phyloP scores from a whole-genome alignment of 495 filamentous ascomycete genomes.

The Friedmanniomyces simplex region DNA sequence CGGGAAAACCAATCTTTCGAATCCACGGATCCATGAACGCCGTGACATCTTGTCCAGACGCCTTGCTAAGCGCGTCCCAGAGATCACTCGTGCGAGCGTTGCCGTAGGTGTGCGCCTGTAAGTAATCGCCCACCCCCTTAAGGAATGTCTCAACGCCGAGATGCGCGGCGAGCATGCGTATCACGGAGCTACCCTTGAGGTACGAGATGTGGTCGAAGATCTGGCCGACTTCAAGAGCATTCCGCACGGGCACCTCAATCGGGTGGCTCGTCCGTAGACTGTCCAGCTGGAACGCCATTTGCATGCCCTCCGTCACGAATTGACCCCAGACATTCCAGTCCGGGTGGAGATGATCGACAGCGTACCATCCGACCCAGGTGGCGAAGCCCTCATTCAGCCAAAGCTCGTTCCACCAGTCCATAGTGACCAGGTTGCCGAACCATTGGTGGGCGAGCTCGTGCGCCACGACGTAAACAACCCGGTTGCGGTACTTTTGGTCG shows the following conservation, averaged over 20 bases:
- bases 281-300: constrained; percentile 82
- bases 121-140: constrained; percentile 74
- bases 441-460: constrained; percentile 96
- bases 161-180: constrained; percentile 85
- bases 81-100: constrained; percentile 91
- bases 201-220: constrained; percentile 96
- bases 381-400: constrained; percentile 94
- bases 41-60: constrained; percentile 79
- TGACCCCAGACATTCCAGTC: constrained; percentile 94
- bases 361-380: constrained; percentile 95
- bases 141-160: constrained; percentile 80
- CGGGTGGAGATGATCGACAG: constrained; percentile 84
- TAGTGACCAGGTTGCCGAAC: constrained; percentile 93
- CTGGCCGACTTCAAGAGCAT: constrained; percentile 88
- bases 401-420: constrained; percentile 88
- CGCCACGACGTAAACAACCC: constrained; percentile 88
- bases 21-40: constrained; percentile 91
- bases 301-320: constrained; percentile 86
- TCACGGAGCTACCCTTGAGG: constrained; percentile 86
- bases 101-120: constrained; percentile 74
- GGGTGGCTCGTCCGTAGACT: constrained; percentile 83
- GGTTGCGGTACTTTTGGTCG: constrained; percentile 75
- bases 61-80: constrained; percentile 81
- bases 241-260: constrained; percentile 83
- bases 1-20: constrained; percentile 83